Evolutionary conservation across 768 basidiomycete species (phyloP), one percentile per base, ranked within the genome.

Genomic region (Coprinopsis strossmayeri): DNA sequence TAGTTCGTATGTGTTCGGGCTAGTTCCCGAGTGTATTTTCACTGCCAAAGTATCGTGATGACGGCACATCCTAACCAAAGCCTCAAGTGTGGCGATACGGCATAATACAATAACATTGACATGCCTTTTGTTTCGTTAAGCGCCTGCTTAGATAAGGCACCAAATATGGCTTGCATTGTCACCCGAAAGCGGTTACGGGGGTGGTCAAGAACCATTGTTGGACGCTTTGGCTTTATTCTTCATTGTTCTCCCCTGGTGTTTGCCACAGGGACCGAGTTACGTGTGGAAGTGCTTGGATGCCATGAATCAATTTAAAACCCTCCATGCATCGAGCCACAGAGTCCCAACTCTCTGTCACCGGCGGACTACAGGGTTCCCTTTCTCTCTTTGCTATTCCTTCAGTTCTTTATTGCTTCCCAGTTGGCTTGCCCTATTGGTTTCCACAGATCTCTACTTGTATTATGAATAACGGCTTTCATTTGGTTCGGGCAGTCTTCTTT

Each of bases 401-500:
- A 32, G 21, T n/a, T 46, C 45, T 46, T 27, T 11, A 20, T 20
- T 39, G 25, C 12, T 43, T 40, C 23, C 20, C 51, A 15, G 26
- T 50, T 47, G 27, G 45, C 45, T 46, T 20, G 38, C 34, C 13
- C 37, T 40, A 23, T 49, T 26, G 30, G 15, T 44, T 38, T 49
- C 45, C 38, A 39, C 30, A 18, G 17, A 26, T 32, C 27, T 49
- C 27, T 26, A 48, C 46, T 37, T 26, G 51, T 26, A n/a, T 34
- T 27, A 57, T 76, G 70, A 67, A 63, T 48, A 82, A 73, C 57
- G 64, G 73, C 2, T 82, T 86, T 61, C 62, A 84, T 45, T 61
- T 80, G 46, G 58, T 75, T 49, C 79, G 84, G 46, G 71, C 77
- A 23, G 71, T 81, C 34, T 61, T 78, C 48, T 76, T 84, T 53